phyloP scores from a whole-genome alignment of 305 asterid species.

The Coffea humblotiana region DNA sequence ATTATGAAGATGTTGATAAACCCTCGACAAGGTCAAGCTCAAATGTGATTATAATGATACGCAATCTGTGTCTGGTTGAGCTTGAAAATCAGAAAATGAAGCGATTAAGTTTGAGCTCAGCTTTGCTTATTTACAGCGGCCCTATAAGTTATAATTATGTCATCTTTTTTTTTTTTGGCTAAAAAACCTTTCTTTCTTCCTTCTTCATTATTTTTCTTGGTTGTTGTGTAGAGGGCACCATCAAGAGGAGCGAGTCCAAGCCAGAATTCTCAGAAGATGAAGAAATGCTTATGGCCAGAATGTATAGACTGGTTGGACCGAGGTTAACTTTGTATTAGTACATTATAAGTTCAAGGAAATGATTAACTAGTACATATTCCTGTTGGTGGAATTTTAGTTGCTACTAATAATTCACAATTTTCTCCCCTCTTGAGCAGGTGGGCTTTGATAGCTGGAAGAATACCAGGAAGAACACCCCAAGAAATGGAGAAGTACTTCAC shows the following conservation, averaged over 20 bases:
- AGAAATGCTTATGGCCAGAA: conserved; percentile 30
- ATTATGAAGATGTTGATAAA: background rate
- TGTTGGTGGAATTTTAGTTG: no score
- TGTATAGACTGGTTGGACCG: conserved; percentile 34
- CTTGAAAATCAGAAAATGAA: background rate
- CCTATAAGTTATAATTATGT: background rate
- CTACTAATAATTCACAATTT: background rate
- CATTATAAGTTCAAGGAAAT: background rate
- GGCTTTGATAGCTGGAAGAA: conserved; percentile 36
- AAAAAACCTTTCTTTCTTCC: background rate
- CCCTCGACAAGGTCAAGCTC: background rate
- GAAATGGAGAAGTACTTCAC: conserved; percentile 28
- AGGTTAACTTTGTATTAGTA: conserved; percentile 7
- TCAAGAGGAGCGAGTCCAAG: conserved; percentile 16
- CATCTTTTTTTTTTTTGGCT: background rate
- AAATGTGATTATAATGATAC: background rate
- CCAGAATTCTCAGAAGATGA: conserved; percentile 33
- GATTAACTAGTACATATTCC: background rate
- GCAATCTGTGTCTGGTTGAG: background rate
- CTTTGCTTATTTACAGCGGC: background rate
- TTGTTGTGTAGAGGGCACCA: conserved; percentile 6
- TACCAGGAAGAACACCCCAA: conserved; percentile 34
- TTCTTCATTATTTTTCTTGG: background rate
- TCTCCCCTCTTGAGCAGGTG: conserved; percentile 16
- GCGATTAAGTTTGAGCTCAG: background rate